These are phyloP conservation scores for Septoria petroselini DNA, from an alignment of 2,329 filamentous ascomycete genomes.

Conservation along the genomic window DNA sequence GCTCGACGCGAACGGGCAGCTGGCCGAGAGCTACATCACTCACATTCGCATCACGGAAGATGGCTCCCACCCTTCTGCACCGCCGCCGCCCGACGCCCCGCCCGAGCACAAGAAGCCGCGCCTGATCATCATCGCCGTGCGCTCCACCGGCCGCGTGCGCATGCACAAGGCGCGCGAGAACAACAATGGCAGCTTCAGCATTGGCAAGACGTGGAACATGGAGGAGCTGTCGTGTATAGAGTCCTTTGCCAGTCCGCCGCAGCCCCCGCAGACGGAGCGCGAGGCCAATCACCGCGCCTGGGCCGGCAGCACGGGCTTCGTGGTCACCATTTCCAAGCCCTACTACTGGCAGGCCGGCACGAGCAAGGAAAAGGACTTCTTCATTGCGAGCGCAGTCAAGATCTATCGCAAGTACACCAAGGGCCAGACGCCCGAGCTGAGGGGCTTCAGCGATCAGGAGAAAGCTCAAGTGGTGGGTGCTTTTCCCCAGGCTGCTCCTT, in stretches of 20 bases:
- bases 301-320: slow-evolving; percentile 80
- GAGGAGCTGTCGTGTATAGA: slow-evolving; percentile 84
- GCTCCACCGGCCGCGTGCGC: slow-evolving; percentile 85
- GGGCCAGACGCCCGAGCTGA: slow-evolving; percentile 72
- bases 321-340: slow-evolving; percentile 83
- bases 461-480: slow-evolving; percentile 67
- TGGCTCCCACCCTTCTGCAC: slow-evolving; percentile 73
- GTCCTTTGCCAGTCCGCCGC: slow-evolving; percentile 61
- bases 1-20: slow-evolving; percentile 78
- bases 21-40: slow-evolving; percentile 93
- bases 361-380: slow-evolving; percentile 96
- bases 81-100: slow-evolving; percentile 75
- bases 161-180: slow-evolving; percentile 98
- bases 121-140: slow-evolving; percentile 88
- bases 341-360: slow-evolving; percentile 97
- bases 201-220: slow-evolving; percentile 96
- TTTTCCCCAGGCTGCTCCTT: slow-evolving; percentile 22
- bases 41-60: slow-evolving; percentile 91
- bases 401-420: slow-evolving; percentile 96
- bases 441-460: slow-evolving; percentile 79
- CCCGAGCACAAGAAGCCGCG: slow-evolving; percentile 78
- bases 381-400: slow-evolving; percentile 92
- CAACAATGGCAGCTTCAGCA: slow-evolving; percentile 86
- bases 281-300: slow-evolving; percentile 65
- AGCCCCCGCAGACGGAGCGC: slow-evolving; percentile 53